phyloP scores from a whole-genome alignment of 2,329 filamentous ascomycete species.

The Elsinoe australis region DNA sequence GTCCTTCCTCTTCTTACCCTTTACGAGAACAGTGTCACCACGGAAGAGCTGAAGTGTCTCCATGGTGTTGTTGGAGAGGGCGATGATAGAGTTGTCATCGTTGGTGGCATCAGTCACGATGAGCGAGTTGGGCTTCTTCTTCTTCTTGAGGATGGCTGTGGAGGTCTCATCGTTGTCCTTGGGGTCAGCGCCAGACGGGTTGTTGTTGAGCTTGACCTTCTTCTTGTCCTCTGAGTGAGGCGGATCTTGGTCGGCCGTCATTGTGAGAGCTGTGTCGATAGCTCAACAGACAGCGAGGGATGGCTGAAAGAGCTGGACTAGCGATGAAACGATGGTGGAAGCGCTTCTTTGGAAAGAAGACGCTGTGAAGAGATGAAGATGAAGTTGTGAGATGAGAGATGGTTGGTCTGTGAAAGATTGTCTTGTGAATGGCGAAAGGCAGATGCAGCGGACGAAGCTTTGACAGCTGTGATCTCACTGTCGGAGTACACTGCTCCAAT shows the following conservation, averaged over 20 bases:
- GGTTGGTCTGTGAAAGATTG: neutral
- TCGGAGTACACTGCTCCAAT: constrained; percentile 6
- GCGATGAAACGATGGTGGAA: too few relatives aligned
- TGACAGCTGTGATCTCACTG: constrained; percentile 16
- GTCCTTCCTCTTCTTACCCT: constrained; percentile 99
- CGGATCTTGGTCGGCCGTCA: constrained; percentile 44
- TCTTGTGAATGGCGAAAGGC: constrained; percentile 11
- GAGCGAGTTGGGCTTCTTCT: constrained; percentile 99
- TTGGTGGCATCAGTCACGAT: constrained; percentile 98
- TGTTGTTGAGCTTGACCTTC: constrained; percentile 55
- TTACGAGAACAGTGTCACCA: constrained; percentile 93
- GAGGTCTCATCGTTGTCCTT: constrained; percentile 86
- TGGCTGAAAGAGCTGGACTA: neutral
- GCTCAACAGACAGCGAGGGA: neutral
- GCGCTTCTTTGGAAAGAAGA: too few relatives aligned
- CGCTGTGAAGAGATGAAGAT: constrained; percentile 1
- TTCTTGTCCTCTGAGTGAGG: constrained; percentile 34
- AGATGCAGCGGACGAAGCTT: constrained; percentile 13
- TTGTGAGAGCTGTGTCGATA: constrained; percentile 25
- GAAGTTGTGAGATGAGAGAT: constrained; percentile 6
- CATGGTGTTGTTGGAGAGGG: constrained; percentile 97
- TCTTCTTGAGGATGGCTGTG: constrained; percentile 98
- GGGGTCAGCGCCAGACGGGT: constrained; percentile 79
- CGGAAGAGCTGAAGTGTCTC: constrained; percentile 96
- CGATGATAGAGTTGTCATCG: constrained; percentile 99